Percentiles rank a stretch among this genome's conserved stretches.
These are phyloP conservation scores for Calycina marina DNA, from an alignment of 2,329 filamentous ascomycete genomes.

Conservation along the genomic window DNA sequence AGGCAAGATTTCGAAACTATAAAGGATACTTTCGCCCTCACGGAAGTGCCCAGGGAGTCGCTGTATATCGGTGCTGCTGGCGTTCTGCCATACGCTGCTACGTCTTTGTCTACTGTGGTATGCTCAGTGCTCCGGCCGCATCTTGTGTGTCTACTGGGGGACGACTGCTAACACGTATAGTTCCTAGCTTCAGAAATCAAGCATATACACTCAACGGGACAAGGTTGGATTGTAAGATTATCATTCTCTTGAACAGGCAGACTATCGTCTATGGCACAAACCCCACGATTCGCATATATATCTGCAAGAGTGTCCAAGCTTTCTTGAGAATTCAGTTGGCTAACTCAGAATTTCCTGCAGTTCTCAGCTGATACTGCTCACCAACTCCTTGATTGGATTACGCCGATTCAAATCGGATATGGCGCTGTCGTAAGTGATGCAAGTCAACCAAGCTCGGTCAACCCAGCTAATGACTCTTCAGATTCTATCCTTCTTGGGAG, in stretches of 20 bases:
- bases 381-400: conserved; percentile 56
- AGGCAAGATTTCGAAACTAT: conserved; percentile 45
- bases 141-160: not conserved
- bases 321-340: no score
- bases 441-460: not conserved
- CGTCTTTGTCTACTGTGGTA: conserved; percentile 60
- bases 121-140: not conserved
- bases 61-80: conserved; percentile 59
- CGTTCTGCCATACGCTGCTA: conserved; percentile 72
- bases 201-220: conserved; percentile 44
- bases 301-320: no score
- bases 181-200: conserved; percentile 76
- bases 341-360: no score
- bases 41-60: conserved; percentile 50
- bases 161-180: not conserved
- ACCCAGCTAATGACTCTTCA: conserved; percentile 20
- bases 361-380: conserved; percentile 56
- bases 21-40: conserved; percentile 53
- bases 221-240: conserved; percentile 25
- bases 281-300: no score
- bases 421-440: conserved; percentile 56
- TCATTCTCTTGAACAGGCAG: no score
- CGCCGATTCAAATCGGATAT: conserved; percentile 82
- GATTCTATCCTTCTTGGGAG: conserved; percentile 89
- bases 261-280: no score